Evolutionary conservation across 73 alveolate species (phyloP), one percentile per base, ranked within the genome.

Genomic region (Blepharisma japonicum): DNA sequence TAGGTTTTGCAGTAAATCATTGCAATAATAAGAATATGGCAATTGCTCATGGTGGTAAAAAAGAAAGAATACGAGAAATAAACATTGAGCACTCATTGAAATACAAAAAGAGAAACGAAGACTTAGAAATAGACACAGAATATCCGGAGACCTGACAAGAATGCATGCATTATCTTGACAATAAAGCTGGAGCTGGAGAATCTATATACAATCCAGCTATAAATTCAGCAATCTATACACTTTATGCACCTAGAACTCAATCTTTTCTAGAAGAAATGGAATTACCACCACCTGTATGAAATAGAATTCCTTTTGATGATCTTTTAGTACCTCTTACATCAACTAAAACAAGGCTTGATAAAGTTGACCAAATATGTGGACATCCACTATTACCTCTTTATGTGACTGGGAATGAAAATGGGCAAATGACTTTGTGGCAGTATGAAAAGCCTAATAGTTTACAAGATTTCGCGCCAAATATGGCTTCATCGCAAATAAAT

Each of bases 321-420:
- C 47, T 61, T 20, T 39, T 61, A 14, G 2, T 39, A 5, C 11
- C 49, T 20, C 23, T 61, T 14, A 2, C 74, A 20, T 61, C 74
- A 8, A 14, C 11, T 25, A 61, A 61, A 61, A 14, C 2, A 1
- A 2, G 74, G 2, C 74, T 14, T 8, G 74, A 61, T 14, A 61
- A 70, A 45, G 71, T 25, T 38, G 66, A 47, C n/a, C n/a, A 45
- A 2, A 39, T 70, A 1, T 72, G 32, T 14, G 11, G 55, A n/a
- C 80, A 70, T 25, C 80, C 80, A n/a, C 11, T 45, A 20, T 45
- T 70, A 3, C 80, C 80, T n/a, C 46, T 70, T 9, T 70, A 70
- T 45, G 42, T 70, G 6, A 70, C 68, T 38, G 80, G 80, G 21
- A 38, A 14, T n/a, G 66, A 70, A 32, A 32, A 32, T 3, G 42